A percentile compares a stretch with the other conserved stretches of the same genome.
Conservation (phyloP, 768 basidiomycete species). For the Macrocybe gigantea region DNA sequence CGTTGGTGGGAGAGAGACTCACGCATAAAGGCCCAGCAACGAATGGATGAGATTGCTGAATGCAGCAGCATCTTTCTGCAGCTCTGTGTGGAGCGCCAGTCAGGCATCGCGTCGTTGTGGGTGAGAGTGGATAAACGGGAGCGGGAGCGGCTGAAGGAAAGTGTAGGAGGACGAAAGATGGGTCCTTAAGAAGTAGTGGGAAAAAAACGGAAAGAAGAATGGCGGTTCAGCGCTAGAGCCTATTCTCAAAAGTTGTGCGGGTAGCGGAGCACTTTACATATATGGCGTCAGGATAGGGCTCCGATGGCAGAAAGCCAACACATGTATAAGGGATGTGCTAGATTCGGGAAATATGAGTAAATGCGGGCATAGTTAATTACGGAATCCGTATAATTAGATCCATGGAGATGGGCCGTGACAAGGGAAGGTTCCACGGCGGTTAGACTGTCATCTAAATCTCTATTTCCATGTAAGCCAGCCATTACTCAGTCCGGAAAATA, state of each 20-base stretch:
- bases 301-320: too few species aligned
- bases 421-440: too few species aligned
- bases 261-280: too few species aligned
- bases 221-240: not conserved
- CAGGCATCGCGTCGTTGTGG: conserved; percentile 29
- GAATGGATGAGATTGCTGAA: conserved; percentile 52
- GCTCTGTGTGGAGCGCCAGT: conserved; percentile 50
- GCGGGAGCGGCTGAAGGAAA: not conserved
- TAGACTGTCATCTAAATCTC: too few species aligned
- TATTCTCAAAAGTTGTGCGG: too few species aligned
- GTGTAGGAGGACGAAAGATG: not conserved
- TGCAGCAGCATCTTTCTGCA: conserved; percentile 37
- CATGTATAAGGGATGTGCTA: too few species aligned
- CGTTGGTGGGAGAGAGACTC: conserved; percentile 12
- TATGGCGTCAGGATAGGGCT: too few species aligned
- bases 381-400: not conserved
- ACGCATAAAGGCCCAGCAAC: conserved; percentile 53
- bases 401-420: not conserved
- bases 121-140: conserved; percentile 2
- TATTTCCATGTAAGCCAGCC: too few species aligned
- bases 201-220: not conserved
- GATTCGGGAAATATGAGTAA: not conserved
- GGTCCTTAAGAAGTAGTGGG: not conserved
- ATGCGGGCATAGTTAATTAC: not conserved
- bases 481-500: too few species aligned